Base-by-base conservation (phyloP, 2,329 filamentous ascomycete genomes). In the Calcarisporium arbuscula region DNA sequence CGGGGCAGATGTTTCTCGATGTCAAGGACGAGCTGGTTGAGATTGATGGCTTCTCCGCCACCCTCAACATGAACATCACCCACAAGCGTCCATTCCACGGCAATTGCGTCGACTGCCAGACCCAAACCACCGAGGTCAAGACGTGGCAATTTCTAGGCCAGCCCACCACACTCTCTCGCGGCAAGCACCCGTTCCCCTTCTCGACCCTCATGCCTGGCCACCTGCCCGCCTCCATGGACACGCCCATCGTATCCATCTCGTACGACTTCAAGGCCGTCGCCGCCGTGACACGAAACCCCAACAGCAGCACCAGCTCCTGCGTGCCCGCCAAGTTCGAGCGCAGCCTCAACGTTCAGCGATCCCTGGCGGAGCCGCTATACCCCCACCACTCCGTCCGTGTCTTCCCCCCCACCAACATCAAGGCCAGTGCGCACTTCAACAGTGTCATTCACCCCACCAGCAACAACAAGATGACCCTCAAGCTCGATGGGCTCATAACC, bases 331-430 rank as follows among this genome's bases (percentile, higher is more conserved):
- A 71, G 47, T 75, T 86, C 50, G 72, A 76, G 42, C 77, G 79
- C 50, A 72, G 74, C 8, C 67, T 96, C 28, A 70, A 80, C 36
- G 74, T 96, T 47, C 82, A 82, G 64, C 85, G 90, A 42, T 84
- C 88, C 21, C 76, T 96, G 18, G 72, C 64, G 7, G 62, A 82
- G 34, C 77, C 85, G 4, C 84, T 87, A 31, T 71, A 75, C 34
- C 87, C 94, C 41, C 90, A 94, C 62, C 82, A 89, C 61, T 94
- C 85, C 12, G 80, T 95, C 43, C 86, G 90, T 52, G 85, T 96
- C 53, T 98, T 98, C 63, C 92, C 90, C 30, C 90, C 92, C 0
- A 98, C 92, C 47, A 92, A 94, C 62, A 81, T 98, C 51, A 89
- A 86, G 46, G 85, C 87, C 39, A 82, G 80, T 52, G 83, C 92